Evolutionary conservation across 495 filamentous ascomycete species (phyloP), one percentile per base, ranked within the genome.

Genomic region (Aspergillus conjunctus): DNA sequence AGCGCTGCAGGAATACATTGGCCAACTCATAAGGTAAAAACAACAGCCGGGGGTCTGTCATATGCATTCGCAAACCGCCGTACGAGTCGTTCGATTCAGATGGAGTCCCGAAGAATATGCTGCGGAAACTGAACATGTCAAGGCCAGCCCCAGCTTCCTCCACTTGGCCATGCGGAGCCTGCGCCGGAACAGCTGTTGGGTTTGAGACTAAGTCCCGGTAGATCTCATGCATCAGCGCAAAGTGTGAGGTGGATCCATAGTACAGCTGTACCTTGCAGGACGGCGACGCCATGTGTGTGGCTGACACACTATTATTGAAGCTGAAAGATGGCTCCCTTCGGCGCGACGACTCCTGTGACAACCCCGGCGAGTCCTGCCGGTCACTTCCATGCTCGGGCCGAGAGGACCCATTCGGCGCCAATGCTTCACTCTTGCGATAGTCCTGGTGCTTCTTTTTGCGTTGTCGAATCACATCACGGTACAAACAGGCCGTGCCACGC

Each of bases 211-310:
- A 61, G 43, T 74, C 75, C 8, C 74, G 66, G 52, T 81, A 78
- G 33, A 79, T 68, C 39, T 79, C 71, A 45, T 79, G 75, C 71
- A 79, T 77, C 0, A 81, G 71, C 1, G 77, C 66, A 56, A 81
- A 81, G 55, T 79, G 74, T 5, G 78, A 79, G 0, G 76, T 74
- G 0, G 77, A 73, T 0, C 78, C 78, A 70, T 81, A 81, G 60
- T 79, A 81, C 3, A 81, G 63, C 51, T 79, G 77, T 37, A 79
- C 70, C 54, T 71, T 69, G 57, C 74, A 78, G 22, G 75, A 79
- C 3, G 77, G 71, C 2, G 75, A 77, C n/a, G 73, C 66, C 72
- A 77, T 74, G 52, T 79, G 75, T 3, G 77, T 79, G 15, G 77
- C 77, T 0, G 74, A 74, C 11, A 79, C 77, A 50, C 77, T 78